Percentiles rank a stretch among this genome's conserved stretches.
These are phyloP conservation scores for Colletotrichum horii DNA, from an alignment of 2,329 filamentous ascomycete species.

Conservation along the genomic window DNA sequence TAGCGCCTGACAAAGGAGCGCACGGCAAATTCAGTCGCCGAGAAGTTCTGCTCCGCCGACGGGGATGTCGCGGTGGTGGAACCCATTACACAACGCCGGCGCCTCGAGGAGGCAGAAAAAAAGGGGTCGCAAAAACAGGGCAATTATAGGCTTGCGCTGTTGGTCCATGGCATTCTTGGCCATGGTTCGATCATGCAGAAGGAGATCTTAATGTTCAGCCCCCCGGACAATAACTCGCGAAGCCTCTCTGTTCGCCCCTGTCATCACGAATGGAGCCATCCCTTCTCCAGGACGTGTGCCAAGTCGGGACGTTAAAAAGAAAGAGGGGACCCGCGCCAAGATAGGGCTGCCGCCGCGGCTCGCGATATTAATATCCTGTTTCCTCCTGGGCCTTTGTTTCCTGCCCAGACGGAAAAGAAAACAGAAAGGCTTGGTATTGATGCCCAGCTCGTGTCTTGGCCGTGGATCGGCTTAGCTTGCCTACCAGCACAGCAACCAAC, in stretches of 20 bases:
- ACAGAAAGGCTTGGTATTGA: background rate
- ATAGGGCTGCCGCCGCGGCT: background rate
- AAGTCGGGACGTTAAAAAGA: conserved; percentile 9
- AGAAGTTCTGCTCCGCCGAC: background rate
- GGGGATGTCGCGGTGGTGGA: background rate
- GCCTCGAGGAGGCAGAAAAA: background rate
- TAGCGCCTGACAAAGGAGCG: background rate
- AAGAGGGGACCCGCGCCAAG: conserved; percentile 7
- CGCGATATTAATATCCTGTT: background rate
- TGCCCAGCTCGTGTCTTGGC: conserved; percentile 12
- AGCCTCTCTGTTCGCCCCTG: background rate
- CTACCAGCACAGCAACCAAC: background rate
- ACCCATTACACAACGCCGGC: background rate
- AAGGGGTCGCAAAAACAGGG: background rate
- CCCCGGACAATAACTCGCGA: background rate
- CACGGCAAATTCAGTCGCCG: background rate
- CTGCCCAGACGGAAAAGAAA: background rate
- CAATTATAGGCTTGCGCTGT: background rate
- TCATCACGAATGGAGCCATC: background rate
- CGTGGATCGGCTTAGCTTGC: conserved; percentile 14
- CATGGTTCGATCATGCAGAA: background rate
- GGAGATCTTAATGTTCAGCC: background rate
- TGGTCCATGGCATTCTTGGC: background rate
- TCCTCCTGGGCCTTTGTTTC: background rate
- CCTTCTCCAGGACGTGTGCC: background rate